Conservation (phyloP, 805 yeast genomes). For the Wickerhamomyces alni region DNA sequence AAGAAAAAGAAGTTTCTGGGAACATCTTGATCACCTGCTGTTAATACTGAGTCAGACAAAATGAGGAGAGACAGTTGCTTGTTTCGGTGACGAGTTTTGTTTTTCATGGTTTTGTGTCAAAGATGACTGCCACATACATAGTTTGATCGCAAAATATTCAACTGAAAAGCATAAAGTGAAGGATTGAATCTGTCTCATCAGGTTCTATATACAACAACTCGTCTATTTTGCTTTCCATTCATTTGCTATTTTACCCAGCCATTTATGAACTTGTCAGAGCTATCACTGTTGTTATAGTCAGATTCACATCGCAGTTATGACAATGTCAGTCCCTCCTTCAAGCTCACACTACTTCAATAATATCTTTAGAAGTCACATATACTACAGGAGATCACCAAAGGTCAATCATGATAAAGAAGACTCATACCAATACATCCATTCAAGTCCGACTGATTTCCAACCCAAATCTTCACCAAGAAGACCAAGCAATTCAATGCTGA, state of each 20-base stretch:
- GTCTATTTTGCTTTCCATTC: too few relatives aligned
- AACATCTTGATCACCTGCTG: not conserved
- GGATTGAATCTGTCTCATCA: too few relatives aligned
- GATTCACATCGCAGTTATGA: too few relatives aligned
- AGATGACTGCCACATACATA: not conserved
- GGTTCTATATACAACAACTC: too few relatives aligned
- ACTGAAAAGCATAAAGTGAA: too few relatives aligned
- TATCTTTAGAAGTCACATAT: conserved; percentile 8
- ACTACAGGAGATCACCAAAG: conserved; percentile 1
- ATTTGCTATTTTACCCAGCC: too few relatives aligned
- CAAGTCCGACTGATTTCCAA: not conserved
- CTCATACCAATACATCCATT: not conserved
- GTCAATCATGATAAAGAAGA: not conserved
- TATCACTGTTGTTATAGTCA: too few relatives aligned
- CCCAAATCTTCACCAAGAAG: not conserved
- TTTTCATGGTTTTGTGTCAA: not conserved
- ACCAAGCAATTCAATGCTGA: not conserved
- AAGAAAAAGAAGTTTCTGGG: conserved; percentile 19
- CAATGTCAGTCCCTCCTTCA: conserved; percentile 1
- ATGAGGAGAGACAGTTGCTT: not conserved
- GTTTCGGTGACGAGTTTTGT: not conserved
- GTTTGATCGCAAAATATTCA: too few relatives aligned
- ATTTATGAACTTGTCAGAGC: too few relatives aligned
- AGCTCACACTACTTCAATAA: conserved; percentile 5
- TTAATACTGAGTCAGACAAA: not conserved